These are phyloP conservation scores for Santalum album DNA, from an alignment of 164 flowering plant species.

Conservation along the genomic window DNA sequence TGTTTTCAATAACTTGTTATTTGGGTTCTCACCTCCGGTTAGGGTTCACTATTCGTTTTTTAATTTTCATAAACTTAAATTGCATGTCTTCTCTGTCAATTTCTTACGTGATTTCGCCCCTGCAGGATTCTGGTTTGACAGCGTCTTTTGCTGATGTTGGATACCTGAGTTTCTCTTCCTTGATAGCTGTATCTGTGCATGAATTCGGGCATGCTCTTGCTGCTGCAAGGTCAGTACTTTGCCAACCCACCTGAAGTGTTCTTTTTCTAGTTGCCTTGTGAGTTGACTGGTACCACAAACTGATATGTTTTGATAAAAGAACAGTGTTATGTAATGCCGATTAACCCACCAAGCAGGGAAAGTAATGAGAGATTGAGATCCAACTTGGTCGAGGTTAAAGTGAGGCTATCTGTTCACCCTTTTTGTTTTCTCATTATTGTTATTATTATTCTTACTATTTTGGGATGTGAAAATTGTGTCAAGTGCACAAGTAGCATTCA, in stretches of 20 bases:
- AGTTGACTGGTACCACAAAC: too few species aligned
- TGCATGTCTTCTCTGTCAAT: neutral
- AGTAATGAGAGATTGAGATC: too few species aligned
- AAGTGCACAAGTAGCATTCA: too few species aligned
- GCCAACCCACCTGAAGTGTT: neutral
- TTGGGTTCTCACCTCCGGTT: neutral
- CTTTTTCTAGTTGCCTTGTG: too few species aligned
- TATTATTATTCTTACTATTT: too few species aligned
- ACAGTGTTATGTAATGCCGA: too few species aligned
- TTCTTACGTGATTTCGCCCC: neutral
- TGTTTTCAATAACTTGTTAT: neutral
- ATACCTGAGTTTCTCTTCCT: slow-evolving; percentile 44
- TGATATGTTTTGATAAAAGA: too few species aligned
- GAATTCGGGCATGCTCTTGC: slow-evolving; percentile 87
- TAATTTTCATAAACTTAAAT: neutral
- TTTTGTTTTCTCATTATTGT: too few species aligned
- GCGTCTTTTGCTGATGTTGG: slow-evolving; percentile 44
- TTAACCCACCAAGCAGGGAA: too few species aligned
- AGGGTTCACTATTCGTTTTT: neutral
- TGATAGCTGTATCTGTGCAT: slow-evolving; percentile 57
- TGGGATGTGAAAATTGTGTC: too few species aligned
- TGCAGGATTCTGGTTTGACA: slow-evolving; percentile 36
- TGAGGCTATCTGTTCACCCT: too few species aligned
- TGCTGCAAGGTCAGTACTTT: slow-evolving; percentile 60
- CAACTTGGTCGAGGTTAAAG: too few species aligned